Base-by-base conservation (phyloP, 108 stramenopile genomes). In the Nitzschia inconspicua region DNA sequence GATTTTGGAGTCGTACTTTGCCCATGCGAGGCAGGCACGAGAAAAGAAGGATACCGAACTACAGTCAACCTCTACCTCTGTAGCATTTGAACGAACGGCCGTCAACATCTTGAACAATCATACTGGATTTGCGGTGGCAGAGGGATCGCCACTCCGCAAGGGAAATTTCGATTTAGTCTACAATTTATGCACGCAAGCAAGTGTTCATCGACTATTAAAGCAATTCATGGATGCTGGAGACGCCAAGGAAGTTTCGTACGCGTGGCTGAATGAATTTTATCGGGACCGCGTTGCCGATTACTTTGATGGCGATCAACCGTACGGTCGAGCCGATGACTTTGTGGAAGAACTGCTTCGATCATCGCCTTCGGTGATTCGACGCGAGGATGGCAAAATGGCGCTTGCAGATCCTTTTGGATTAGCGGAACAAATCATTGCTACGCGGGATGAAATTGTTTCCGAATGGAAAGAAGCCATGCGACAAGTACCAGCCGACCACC, bases 311-410 rank as follows among this genome's bases (percentile, higher is more conserved):
- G 75, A 82, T 43, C 76, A 69, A 56, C 41, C 42, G 8, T 86
- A 72, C 55, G 85, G 85, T 20, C 46, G 77, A 53, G 85, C 81
- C 47, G 88, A 90, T 68, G 88, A 90, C 60, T 90, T 90, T 68
- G 67, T 93, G 40, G 86, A 93, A 50, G 82, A 75, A 46, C 66
- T 93, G 53, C 63, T 93, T 14, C 58, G 75, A 11, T 66, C 76
- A 1, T 60, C 87, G 1, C 91, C 91, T 8, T 70, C 72, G 4
- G 63, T 84, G 10, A 62, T 74, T 29, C 51, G 63, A 4, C 43
- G 60, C 29, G 43, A 30, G 28, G 70, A 71, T 11, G 70, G 53
- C 14, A 36, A 51, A n/a, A 28, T 66, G 1, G 70, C 69, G 0
- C 55, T 80, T 6, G 65, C 54, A 10, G 80, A 84, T 72, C 79